These are phyloP conservation scores for Xylaria intraflava DNA, from an alignment of 495 filamentous ascomycete genomes.

Conservation along the genomic window DNA sequence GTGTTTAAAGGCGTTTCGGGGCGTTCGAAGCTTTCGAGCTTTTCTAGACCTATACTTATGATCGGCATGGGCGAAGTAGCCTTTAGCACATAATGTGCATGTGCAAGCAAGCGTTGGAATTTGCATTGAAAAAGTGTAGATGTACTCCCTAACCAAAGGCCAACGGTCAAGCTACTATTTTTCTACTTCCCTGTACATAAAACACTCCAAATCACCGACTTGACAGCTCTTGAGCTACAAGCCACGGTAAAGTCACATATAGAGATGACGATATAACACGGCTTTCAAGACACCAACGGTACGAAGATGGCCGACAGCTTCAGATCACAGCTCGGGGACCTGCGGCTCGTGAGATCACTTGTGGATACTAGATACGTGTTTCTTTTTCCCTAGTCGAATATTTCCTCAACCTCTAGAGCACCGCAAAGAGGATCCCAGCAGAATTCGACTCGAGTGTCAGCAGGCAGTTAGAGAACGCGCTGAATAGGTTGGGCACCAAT, in stretches of 20 bases:
- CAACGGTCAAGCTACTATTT: neutral
- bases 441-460: too few relatives aligned
- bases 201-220: neutral
- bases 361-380: too few relatives aligned
- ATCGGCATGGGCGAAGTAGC: neutral
- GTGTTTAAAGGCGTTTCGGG: too few relatives aligned
- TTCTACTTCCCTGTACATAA: conserved; percentile 10
- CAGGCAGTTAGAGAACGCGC: too few relatives aligned
- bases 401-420: too few relatives aligned
- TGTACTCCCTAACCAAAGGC: neutral
- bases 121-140: conserved; percentile 6
- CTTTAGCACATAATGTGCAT: neutral
- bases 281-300: neutral
- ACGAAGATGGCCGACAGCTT: neutral
- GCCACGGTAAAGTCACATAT: neutral
- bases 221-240: neutral
- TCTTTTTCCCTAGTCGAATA: too few relatives aligned
- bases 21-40: neutral
- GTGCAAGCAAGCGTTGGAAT: conserved; percentile 8
- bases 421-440: too few relatives aligned
- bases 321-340: neutral
- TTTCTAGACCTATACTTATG: conserved; percentile 8
- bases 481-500: too few relatives aligned
- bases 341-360: too few relatives aligned
- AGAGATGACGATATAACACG: neutral